Evolutionary conservation across 2,329 filamentous ascomycete genomes (phyloP), one percentile per base, ranked within the genome.

Genomic region (Fusarium tjaetaba): DNA sequence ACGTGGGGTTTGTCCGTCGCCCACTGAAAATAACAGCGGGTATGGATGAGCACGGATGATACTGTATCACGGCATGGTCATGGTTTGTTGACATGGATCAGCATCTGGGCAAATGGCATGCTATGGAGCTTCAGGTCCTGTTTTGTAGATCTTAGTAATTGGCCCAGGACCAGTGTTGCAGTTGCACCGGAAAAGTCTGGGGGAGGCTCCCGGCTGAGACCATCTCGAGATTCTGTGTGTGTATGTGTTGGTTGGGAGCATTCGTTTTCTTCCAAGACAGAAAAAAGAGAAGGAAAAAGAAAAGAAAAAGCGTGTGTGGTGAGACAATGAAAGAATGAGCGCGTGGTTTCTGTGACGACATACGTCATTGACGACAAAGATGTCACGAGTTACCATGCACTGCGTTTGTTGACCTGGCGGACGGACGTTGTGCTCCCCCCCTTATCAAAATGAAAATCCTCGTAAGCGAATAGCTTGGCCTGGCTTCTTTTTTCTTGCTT

Each of bases 301-400:
- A 53, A 53, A 46, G 5, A 28, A 46, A 38, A 38, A 52, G 24
- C 10, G 22, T 28, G 62, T 43, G 70, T 77, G 74, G 72, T 76
- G 75, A 76, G 75, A 77, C 75, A 75, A 65, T 49, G 66, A 57
- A 74, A 76, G 73, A 76, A 77, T 74, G 74, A 61, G 73, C 62
- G 69, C 75, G 66, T 77, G 73, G 75, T 77, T 77, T 68, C 75
- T 73, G 67, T 73, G 75, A 74, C 75, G 73, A 77, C 73, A 56
- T 77, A 77, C 75, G 75, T 77, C 75, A 77, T 77, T 77, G 68
- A 68, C 49, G 64, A 76, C 68, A 28, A 65, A 51, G 34, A 66
- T 67, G 60, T 62, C 72, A 73, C 68, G 61, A 67, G 51, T 59
- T 56, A 51, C 59, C 58, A 72, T 34, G 53, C 57, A 71, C 62